A percentile compares a stretch with the other conserved stretches of the same genome.
Conservation (phyloP, 495 filamentous ascomycete genomes). For the Cercophora scortea region DNA sequence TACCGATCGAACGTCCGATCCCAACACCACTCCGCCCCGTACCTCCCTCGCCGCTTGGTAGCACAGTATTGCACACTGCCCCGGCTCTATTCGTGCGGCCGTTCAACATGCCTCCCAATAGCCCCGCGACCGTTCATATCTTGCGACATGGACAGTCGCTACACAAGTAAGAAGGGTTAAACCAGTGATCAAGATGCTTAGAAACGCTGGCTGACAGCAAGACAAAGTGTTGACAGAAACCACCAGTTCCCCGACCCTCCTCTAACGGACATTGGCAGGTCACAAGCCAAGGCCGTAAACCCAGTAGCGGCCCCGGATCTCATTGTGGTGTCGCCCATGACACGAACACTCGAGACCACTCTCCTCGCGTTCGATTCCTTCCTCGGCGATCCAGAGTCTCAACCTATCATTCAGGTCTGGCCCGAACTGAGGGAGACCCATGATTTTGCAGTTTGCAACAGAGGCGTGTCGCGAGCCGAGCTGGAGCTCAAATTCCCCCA, state of each 20-base stretch:
- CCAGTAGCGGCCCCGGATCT: slow-evolving; percentile 30
- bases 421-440: not conserved
- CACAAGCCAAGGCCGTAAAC: slow-evolving; percentile 41
- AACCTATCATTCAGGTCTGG: not conserved
- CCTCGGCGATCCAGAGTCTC: not conserved
- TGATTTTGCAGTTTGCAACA: not conserved
- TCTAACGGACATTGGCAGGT: slow-evolving; percentile 40
- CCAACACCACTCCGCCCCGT: too few relatives aligned
- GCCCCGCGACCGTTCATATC: not conserved
- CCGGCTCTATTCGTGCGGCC: too few relatives aligned
- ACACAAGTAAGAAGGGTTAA: not conserved
- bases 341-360: slow-evolving; percentile 47
- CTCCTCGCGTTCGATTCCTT: slow-evolving; percentile 22
- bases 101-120: too few relatives aligned
- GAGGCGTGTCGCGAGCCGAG: not conserved
- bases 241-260: slow-evolving; percentile 41
- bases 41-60: too few relatives aligned
- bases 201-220: too few relatives aligned
- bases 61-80: too few relatives aligned
- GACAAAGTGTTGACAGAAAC: not conserved
- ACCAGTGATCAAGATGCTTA: not conserved
- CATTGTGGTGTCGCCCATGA: slow-evolving; percentile 47
- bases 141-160: not conserved
- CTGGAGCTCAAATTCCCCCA: not conserved
- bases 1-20: too few relatives aligned